Evolutionary conservation across 2,329 filamentous ascomycete genomes (phyloP), one percentile per base, ranked within the genome.

Genomic region (Pseudopithomyces maydicus): DNA sequence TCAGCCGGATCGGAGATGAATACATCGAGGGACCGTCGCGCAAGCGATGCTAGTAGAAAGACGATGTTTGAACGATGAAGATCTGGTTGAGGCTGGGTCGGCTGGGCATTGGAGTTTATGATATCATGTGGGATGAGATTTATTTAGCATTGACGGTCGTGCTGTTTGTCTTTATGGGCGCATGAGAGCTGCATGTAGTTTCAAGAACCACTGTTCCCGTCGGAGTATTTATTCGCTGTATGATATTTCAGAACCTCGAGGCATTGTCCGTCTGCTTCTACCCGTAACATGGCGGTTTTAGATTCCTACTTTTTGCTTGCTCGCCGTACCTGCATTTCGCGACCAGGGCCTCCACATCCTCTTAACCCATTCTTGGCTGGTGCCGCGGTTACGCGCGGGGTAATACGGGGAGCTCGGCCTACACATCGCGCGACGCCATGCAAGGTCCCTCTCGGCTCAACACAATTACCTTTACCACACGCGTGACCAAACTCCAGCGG

Each of bases 61-160:
- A 73, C 76, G 26, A 51, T 77, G 67, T 77, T 77, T 65, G 74
- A 77, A 57, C 61, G 72, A 59, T 73, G 71, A 59, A 29, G 15
- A 29, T 43, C 15, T 17, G 19, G 33, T 32, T 36, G 11, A 5
- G 23, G 17, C 15, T 8, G n/a, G 12, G 12, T 47, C 43, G 15
- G 33, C n/a, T 23, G 19, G 29, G 47, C 44, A 29, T 55, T 41
- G 47, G 57, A 39, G 52, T 56, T 60, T 54, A 26, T 42, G 49
- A 53, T 57, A 57, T 57, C 55, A 54, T 50, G 41, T 55, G 53
- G 44, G 38, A 45, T 36, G 53, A 48, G 22, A 17, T 47, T 39
- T 54, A 36, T 45, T 41, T 54, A 54, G 36, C 35, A 41, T 47
- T 19, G 41, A 48, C 42, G 17, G 20, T 6, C 12, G 11, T 39